A percentile compares a stretch with the other conserved stretches of the same genome.
Evolutionary conservation across 306 rosid species (phyloP).

Genomic region (Quercus robur): DNA sequence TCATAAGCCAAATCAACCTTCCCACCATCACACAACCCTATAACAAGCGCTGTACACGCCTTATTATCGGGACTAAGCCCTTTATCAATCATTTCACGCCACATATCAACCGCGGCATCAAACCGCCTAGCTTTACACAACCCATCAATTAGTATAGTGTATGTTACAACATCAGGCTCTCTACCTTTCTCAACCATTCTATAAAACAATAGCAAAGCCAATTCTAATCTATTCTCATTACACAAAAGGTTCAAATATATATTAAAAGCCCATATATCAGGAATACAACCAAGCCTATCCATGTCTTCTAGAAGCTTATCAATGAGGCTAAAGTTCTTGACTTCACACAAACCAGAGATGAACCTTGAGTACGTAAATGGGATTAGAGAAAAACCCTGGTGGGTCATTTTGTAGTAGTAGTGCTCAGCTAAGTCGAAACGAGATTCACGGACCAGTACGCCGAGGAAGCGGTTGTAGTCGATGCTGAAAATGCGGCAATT

Average conservation of each 20-base stretch:
- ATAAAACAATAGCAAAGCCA: conserved; percentile 44
- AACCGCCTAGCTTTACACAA: conserved; percentile 60
- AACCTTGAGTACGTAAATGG: conserved; percentile 92
- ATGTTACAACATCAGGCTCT: conserved; percentile 67
- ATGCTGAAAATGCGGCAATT: conserved; percentile 64
- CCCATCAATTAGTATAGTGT: conserved; percentile 56
- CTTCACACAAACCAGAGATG: conserved; percentile 68
- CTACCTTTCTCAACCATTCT: conserved; percentile 57
- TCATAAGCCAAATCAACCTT: conserved; percentile 90
- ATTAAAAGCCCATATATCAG: conserved; percentile 91
- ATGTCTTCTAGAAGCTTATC: conserved; percentile 61
- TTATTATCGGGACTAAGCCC: conserved; percentile 66
- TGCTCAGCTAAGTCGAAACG: conserved; percentile 71
- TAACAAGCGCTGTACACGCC: conserved; percentile 62
- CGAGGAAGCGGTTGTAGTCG: conserved; percentile 89
- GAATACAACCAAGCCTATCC: conserved; percentile 54
- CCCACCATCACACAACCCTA: conserved; percentile 73
- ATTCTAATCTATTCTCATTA: conserved; percentile 41
- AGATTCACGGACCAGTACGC: conserved; percentile 65
- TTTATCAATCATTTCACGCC: conserved; percentile 51
- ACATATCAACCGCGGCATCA: conserved; percentile 46
- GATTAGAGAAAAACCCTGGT: conserved; percentile 69
- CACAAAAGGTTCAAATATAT: conserved; percentile 63
- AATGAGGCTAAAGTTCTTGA: conserved; percentile 47
- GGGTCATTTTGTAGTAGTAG: conserved; percentile 66